Evolutionary conservation across 176 grass and related monocot genomes (phyloP).

Genomic region (Poa annua): DNA sequence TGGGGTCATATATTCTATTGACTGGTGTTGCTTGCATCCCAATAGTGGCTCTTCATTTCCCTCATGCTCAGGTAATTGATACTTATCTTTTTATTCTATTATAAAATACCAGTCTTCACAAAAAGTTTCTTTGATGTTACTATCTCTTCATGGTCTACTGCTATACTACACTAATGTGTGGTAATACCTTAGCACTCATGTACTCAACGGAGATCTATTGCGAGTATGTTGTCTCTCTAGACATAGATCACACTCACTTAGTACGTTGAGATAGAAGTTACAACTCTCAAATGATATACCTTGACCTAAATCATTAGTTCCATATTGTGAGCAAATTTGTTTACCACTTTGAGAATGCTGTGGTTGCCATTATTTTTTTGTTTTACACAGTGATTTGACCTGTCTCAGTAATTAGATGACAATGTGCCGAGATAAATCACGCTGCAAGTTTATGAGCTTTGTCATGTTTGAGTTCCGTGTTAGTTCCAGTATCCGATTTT

Average conservation of each 20-base stretch:
- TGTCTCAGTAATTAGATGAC: constrained; percentile 18
- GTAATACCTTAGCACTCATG: neutral
- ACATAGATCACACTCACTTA: neutral
- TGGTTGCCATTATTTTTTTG: constrained; percentile 1
- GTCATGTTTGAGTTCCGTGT: neutral
- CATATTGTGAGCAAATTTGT: neutral
- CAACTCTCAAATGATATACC: neutral
- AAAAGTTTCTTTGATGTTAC: neutral
- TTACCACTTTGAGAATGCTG: constrained; percentile 21
- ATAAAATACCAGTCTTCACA: neutral
- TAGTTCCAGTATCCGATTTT: constrained; percentile 9
- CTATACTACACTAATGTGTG: constrained; percentile 3
- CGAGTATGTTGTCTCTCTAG: neutral
- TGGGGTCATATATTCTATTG: constrained; percentile 89
- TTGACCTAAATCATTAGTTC: neutral
- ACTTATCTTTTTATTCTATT: constrained; percentile 17
- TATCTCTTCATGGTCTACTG: neutral
- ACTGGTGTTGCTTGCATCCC: constrained; percentile 81
- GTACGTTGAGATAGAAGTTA: neutral
- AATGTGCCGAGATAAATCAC: neutral
- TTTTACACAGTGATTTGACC: constrained; percentile 12
- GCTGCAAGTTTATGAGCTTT: neutral
- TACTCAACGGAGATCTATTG: neutral
- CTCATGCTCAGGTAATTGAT: constrained; percentile 80
- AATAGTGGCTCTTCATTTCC: constrained; percentile 84